phyloP scores from a whole-genome alignment of 257 asterid genomes.

The Solanum medicagineum region DNA sequence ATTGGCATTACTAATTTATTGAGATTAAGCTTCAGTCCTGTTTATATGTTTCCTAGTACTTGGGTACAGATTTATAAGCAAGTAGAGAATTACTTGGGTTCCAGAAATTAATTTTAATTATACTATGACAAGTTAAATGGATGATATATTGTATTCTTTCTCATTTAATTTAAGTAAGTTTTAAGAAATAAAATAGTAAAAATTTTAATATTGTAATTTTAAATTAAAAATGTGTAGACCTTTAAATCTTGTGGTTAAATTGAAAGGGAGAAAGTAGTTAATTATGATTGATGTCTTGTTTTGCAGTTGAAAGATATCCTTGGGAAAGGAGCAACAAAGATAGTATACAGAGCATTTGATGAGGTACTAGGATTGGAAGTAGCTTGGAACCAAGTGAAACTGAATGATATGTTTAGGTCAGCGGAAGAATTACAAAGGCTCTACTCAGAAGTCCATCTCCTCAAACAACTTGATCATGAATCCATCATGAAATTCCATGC shows the following conservation, averaged over 20 bases:
- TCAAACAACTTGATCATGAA: constrained; percentile 44
- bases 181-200: not conserved
- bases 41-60: not conserved
- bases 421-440: constrained; percentile 51
- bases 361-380: constrained; percentile 61
- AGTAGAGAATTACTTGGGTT: not conserved
- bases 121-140: not conserved
- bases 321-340: constrained; percentile 79
- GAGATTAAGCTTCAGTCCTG: not conserved
- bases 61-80: not conserved
- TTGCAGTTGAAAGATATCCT: constrained; percentile 68
- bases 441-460: constrained; percentile 72
- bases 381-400: constrained; percentile 80
- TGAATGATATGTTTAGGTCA: constrained; percentile 30
- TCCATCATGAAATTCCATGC: constrained; percentile 56
- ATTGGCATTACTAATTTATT: not conserved
- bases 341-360: constrained; percentile 63
- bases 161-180: not conserved
- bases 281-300: not conserved
- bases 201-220: not conserved
- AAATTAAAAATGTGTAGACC: not conserved
- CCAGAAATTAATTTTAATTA: not conserved
- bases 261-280: not conserved
- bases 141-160: not conserved
- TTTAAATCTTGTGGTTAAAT: not conserved